Base-by-base conservation (phyloP, 495 filamentous ascomycete genomes). In the Hyphodiscus hymeniophilus region DNA sequence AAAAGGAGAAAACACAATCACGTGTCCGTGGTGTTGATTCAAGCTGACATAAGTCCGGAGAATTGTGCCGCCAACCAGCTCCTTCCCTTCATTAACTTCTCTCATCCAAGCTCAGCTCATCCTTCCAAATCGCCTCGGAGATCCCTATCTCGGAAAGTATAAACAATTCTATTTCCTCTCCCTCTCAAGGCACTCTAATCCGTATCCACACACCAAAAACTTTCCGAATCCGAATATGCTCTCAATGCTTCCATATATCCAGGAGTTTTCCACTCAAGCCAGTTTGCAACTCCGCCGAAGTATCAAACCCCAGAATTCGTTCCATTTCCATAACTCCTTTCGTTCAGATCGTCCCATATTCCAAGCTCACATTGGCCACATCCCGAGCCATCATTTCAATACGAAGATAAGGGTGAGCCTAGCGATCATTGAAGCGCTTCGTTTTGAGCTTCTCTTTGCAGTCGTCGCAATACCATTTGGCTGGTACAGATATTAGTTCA, bases 381-480 rank as follows among this genome's bases (percentile, higher is more conserved):
- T 28, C 10, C 26, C 26, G 26, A 38, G 33, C 16, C 33, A 23
- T 30, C 17, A 12, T 55, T 31, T 16, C 7, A 10, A 31, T 26
- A 18, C 17, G 28, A 31, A 35, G 20, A 32, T 1, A 21, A 30
- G n/a, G 12, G 12, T 2, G 4, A 11, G 10, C 11, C 56, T 52
- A 69, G 50, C 65, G 62, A 23, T 63, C 59, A 36, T 67, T 65
- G 18, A 60, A 50, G 24, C 58, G 55, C 38, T 62, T 62, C 18
- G 50, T 56, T 52, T 70, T 80, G 67, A 89, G 66, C 48, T 74
- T 76, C 44, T 87, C 82, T 60, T 89, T 89, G 63, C 87, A 94
- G 50, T 89, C 85, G 38, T 85, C 80, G 57, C 87, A 94, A 55
- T 86, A 94, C 87, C 87, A 94, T 83, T 90, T 92, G 31, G 82